Evolutionary conservation across 1,284 basidiomycete species (phyloP).

Genomic region (Phylloporus sp.): DNA sequence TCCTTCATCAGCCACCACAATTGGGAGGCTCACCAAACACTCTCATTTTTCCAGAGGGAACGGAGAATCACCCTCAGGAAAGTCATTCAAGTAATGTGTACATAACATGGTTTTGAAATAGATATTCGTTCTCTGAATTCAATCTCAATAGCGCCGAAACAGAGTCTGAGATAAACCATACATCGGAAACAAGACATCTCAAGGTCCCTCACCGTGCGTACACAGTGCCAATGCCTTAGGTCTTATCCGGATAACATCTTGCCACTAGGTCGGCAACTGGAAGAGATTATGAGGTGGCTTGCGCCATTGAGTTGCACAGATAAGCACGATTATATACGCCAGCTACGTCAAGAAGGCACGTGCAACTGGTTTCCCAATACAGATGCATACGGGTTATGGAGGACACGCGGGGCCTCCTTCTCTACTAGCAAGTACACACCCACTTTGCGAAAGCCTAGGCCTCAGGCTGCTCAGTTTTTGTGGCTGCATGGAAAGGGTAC

Average conservation of each 20-base stretch:
- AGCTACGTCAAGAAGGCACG: neutral
- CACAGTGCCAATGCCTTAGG: neutral
- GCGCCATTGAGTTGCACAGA: neutral
- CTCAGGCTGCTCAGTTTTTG: neutral
- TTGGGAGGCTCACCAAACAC: neutral
- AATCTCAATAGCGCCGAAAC: no score
- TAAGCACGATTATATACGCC: neutral
- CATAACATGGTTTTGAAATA: neutral
- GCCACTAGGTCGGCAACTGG: neutral
- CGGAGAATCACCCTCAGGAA: neutral
- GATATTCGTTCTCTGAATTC: neutral
- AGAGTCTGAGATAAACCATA: neutral
- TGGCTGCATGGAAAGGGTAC: neutral
- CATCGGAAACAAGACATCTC: neutral
- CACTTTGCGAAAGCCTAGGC: no score
- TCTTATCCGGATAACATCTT: neutral
- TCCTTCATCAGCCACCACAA: neutral
- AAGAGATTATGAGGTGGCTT: neutral
- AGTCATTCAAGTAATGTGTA: neutral
- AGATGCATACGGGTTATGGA: neutral
- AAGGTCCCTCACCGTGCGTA: neutral
- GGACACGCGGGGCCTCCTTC: neutral
- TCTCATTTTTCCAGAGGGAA: neutral
- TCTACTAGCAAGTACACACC: no score
- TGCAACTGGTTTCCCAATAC: neutral